Conservation (phyloP, 1,139 yeast species). For the Wickerhamomyces sp. region DNA sequence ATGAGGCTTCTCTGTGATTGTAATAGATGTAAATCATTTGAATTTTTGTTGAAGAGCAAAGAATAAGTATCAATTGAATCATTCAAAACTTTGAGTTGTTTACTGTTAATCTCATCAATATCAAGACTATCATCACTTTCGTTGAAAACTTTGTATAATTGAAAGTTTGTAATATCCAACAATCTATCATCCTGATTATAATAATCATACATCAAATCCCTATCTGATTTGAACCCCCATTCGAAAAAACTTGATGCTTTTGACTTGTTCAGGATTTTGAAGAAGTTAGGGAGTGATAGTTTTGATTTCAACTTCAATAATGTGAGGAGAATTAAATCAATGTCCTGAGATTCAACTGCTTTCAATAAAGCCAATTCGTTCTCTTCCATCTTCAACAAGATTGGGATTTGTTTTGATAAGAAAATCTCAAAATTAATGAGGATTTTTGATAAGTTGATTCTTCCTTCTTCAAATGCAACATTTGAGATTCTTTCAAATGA, state of each 20-base stretch:
- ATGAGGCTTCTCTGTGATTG: conserved; percentile 49
- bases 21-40: conserved; percentile 28
- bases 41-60: conserved; percentile 17
- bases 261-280: conserved; percentile 45
- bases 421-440: conserved; percentile 67
- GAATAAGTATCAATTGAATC: conserved; percentile 23
- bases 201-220: conserved; percentile 42
- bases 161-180: conserved; percentile 39
- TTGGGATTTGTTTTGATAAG: conserved; percentile 54
- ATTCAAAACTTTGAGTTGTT: conserved; percentile 18
- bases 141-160: conserved; percentile 27
- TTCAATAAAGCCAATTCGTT: conserved; percentile 64
- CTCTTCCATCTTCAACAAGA: conserved; percentile 69
- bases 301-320: conserved; percentile 47
- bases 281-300: conserved; percentile 48
- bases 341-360: conserved; percentile 62
- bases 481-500: conserved; percentile 63
- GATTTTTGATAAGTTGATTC: conserved; percentile 59
- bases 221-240: conserved; percentile 30
- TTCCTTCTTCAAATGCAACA: conserved; percentile 80
- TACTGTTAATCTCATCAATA: not conserved
- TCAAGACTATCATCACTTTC: conserved; percentile 11
- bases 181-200: conserved; percentile 57
- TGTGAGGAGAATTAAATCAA: conserved; percentile 59
- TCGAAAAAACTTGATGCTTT: conserved; percentile 41